Evolutionary conservation across 805 yeast genomes (phyloP), one percentile per base, ranked within the genome.

Genomic region (Ascoidea rubescens): DNA sequence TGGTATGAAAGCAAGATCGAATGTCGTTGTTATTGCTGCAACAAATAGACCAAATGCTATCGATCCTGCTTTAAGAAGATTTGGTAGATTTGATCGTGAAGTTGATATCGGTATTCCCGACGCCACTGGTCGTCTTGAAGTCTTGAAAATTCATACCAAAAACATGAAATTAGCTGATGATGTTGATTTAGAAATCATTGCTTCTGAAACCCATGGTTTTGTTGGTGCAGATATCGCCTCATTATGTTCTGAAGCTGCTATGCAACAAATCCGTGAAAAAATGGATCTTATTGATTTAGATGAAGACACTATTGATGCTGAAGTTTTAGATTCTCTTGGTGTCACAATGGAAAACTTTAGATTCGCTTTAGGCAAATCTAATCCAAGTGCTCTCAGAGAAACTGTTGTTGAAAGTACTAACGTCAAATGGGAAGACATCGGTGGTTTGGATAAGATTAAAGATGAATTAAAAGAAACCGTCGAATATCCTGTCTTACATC

Each of bases 221-320:
- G 99, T 93, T 55, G 99, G 99, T 75, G 96, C 97, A 50, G 99
- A 93, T 79, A 75, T 93, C 63, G 99, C 99, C 1, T 90, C 98
- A 5, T 76, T 93, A 64, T 93, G 99, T 77, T 89, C 97, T n/a
- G 99, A 95, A 73, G 99, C 99, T 58, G 99, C 99, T 54, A 93
- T 93, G 99, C 99, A 93, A 77, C 99, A 95, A 75, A 93, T 93
- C 65, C 87, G 99, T 72, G 99, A 93, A 73, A 93, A 93, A 80
- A 90, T 93, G 97, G 99, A 93, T 64, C 75, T 93, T 58, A 93
- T 95, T 61, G 98, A 91, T 64, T 75, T 90, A 60, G 97, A 90
- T 56, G 96, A 89, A 69, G 97, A 90, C 57, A 93, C 91, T 61
- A 93, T 95, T 61, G 98, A 90, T 67, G 96, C 99, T 45, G 99